Base-by-base conservation (phyloP, 441 rosid genomes). In the Populus hybrid region DNA sequence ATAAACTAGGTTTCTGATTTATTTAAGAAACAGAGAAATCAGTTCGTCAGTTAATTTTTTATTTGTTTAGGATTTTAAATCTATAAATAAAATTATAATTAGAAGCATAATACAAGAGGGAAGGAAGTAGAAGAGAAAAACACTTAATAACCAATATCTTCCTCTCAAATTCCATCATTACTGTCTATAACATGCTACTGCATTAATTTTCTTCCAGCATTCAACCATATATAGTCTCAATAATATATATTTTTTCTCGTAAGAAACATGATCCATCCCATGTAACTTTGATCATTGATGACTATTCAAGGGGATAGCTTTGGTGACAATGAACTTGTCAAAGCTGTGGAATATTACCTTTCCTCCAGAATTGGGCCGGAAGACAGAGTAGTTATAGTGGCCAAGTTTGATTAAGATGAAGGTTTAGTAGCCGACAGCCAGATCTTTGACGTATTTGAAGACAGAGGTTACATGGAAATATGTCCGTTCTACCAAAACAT, bases 251-350 rank as follows among this genome's bases (percentile, higher is more conserved):
- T 42, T 69, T 78, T 69, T 18, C 24, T 3, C 2, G 63, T 1
- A 38, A 24, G 18, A 45, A 9, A 1, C 18, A 8, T n/a, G 4
- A 56, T 2, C 68, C 77, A 9, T 50, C 77, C 20, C 21, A 12
- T 9, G 40, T 24, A 21, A 78, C 69, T n/a, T 73, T 68, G 61
- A 73, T 78, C 31, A 59, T 78, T 21, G 74, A 78, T 28, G 64
- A 73, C 64, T 73, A 64, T 7, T 33, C 36, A 33, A 0, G 68
- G 81, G 81, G 69, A 61, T 2, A 64, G 73, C 23, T 66, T 78
- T 9, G 40, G 63, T 7, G 74, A 67, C 26, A 74, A 78, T 70
- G 33, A n/a, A 18, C 81, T 78, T 21, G 11, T 69, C 12, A 70
- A 78, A 3, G 68, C 76, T 8, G 72, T 74, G 0, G 21, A 64